phyloP scores from a whole-genome alignment of 2,329 filamentous ascomycete genomes.

The Aschersonia sp. region DNA sequence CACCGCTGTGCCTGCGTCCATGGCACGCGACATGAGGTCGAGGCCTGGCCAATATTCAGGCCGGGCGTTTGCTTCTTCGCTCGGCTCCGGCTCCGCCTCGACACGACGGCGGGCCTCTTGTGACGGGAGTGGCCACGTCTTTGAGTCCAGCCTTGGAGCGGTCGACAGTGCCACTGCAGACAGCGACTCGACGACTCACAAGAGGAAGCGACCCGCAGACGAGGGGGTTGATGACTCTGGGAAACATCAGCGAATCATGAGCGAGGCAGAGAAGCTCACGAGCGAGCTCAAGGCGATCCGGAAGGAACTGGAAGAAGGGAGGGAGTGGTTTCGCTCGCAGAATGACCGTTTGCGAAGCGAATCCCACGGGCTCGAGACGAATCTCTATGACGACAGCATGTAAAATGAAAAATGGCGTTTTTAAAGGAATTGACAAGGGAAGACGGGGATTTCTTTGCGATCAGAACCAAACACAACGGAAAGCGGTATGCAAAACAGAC shows the following conservation, averaged over 20 bases:
- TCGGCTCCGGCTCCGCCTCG: neutral
- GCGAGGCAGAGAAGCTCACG: slow-evolving; percentile 24
- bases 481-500: too few relatives aligned
- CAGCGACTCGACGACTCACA: slow-evolving; percentile 8
- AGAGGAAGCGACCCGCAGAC: slow-evolving; percentile 17
- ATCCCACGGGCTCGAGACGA: slow-evolving; percentile 14
- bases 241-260: slow-evolving; percentile 25
- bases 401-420: slow-evolving; percentile 5
- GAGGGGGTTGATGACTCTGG: slow-evolving; percentile 11
- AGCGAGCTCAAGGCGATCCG: slow-evolving; percentile 26
- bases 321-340: slow-evolving; percentile 31
- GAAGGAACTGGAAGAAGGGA: slow-evolving; percentile 29
- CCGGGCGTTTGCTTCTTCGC: neutral
- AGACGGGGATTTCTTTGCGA: neutral
- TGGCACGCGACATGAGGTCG: slow-evolving; percentile 26
- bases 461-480: too few relatives aligned
- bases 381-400: slow-evolving; percentile 18
- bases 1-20: slow-evolving; percentile 35
- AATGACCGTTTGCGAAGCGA: slow-evolving; percentile 26
- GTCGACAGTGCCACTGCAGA: slow-evolving; percentile 2
- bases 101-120: slow-evolving; percentile 1
- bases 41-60: slow-evolving; percentile 1
- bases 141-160: neutral
- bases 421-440: neutral
- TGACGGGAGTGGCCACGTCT: neutral